Conservation (phyloP, 169 alveolate genomes). For the Plasmodium adleri region DNA sequence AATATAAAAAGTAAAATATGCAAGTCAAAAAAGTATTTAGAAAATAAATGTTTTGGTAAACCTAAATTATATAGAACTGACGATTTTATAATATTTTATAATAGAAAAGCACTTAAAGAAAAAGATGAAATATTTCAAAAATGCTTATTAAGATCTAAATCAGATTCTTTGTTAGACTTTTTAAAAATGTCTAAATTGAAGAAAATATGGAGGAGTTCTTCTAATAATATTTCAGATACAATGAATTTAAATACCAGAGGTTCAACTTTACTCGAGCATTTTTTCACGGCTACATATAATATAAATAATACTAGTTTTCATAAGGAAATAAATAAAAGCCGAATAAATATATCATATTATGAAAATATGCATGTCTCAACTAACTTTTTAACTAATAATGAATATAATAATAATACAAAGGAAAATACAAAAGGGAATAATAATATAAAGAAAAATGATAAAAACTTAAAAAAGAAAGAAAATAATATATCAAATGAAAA, state of each 20-base stretch:
- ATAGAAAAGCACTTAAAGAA: constrained; percentile 49
- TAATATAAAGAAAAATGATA: not conserved
- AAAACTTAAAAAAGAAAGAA: not conserved
- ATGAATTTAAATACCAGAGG: constrained; percentile 6
- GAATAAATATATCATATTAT: constrained; percentile 29
- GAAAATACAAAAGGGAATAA: not conserved
- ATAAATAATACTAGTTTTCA: not conserved
- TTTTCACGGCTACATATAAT: constrained; percentile 55
- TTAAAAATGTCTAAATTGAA: constrained; percentile 33
- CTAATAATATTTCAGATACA: not conserved
- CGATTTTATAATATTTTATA: constrained; percentile 42
- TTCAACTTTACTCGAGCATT: constrained; percentile 40
- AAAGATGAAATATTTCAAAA: constrained; percentile 48
- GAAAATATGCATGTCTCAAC: constrained; percentile 8
- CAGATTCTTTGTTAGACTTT: constrained; percentile 65
- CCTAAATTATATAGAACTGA: constrained; percentile 65
- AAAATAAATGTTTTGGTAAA: constrained; percentile 59
- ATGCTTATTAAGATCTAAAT: constrained; percentile 58
- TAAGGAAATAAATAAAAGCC: constrained; percentile 5
- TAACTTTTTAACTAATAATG: not conserved
- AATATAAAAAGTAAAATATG: constrained; percentile 9
- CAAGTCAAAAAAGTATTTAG: constrained; percentile 1
- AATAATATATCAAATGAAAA: not conserved
- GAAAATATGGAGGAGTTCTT: constrained; percentile 8
- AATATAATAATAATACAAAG: not conserved